phyloP scores from a whole-genome alignment of 2,329 filamentous ascomycete species.

The Decorospora gaudefroyi region DNA sequence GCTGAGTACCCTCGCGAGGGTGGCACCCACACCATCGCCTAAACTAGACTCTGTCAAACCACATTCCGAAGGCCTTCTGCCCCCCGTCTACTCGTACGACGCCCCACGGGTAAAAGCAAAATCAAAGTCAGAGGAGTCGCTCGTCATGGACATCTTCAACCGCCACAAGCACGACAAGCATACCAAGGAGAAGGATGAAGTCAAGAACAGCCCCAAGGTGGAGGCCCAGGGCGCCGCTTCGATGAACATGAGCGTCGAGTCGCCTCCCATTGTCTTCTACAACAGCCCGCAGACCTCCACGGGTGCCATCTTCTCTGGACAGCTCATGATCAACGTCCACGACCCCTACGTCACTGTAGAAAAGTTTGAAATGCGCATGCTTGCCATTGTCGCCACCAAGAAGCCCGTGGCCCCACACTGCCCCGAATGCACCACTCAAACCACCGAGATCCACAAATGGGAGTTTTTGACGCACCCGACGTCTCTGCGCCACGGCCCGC shows the following conservation, averaged over 20 bases:
- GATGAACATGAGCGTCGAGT: constrained; percentile 72
- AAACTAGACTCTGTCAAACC: constrained; percentile 34
- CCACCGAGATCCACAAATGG: constrained; percentile 78
- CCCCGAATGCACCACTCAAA: constrained; percentile 71
- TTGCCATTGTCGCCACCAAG: constrained; percentile 74
- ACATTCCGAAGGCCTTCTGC: constrained; percentile 32
- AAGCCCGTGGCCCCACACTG: constrained; percentile 81
- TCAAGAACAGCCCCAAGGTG: constrained; percentile 44
- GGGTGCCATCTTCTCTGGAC: constrained; percentile 83
- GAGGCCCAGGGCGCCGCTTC: constrained; percentile 54
- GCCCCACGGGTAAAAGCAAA: constrained; percentile 34
- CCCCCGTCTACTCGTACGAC: constrained; percentile 45
- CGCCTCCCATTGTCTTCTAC: constrained; percentile 83
- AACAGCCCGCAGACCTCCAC: constrained; percentile 74
- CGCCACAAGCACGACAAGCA: constrained; percentile 42
- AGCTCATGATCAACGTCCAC: constrained; percentile 73
- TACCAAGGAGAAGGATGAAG: constrained; percentile 25
- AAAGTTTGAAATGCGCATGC: constrained; percentile 72
- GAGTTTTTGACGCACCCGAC: constrained; percentile 61
- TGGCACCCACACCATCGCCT: constrained; percentile 40
- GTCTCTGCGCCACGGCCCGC: constrained; percentile 57
- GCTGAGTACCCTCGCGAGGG: constrained; percentile 40
- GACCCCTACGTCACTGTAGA: constrained; percentile 68
- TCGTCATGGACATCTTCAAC: constrained; percentile 49
- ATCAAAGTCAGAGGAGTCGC: constrained; percentile 40